phyloP scores from a whole-genome alignment of 2,329 filamentous ascomycete species.

The Fulvia fulva region DNA sequence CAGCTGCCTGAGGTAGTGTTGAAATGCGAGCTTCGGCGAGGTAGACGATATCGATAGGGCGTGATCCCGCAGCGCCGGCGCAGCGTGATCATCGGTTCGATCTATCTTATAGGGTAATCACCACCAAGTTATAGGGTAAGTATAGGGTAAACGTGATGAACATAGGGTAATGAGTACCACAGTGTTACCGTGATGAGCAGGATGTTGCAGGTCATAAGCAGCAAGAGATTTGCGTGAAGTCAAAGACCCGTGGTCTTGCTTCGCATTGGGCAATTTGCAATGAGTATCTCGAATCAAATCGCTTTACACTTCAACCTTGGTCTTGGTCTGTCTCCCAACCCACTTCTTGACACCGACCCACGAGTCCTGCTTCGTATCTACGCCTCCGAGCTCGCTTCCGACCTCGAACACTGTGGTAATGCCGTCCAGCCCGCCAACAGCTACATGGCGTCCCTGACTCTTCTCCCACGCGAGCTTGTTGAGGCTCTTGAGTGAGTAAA shows the following conservation, averaged over 20 bases:
- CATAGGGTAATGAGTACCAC: background rate
- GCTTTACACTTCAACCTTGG: constrained; percentile 18
- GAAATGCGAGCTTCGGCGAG: background rate
- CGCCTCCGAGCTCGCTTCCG: constrained; percentile 73
- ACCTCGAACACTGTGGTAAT: constrained; percentile 92
- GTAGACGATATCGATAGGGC: background rate
- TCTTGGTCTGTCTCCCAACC: constrained; percentile 51
- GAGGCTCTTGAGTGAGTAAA: constrained; percentile 62
- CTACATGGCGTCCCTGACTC: constrained; percentile 78
- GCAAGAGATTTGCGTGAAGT: too few species aligned
- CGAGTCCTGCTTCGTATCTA: constrained; percentile 77
- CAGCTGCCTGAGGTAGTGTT: background rate
- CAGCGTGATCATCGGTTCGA: background rate
- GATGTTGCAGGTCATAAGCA: background rate
- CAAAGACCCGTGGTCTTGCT: background rate
- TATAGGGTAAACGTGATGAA: background rate
- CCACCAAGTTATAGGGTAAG: background rate
- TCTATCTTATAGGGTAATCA: background rate
- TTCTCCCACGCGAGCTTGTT: constrained; percentile 96
- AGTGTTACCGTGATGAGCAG: background rate
- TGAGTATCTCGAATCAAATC: constrained; percentile 1
- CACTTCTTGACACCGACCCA: constrained; percentile 92
- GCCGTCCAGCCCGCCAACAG: constrained; percentile 88
- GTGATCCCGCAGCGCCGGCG: background rate
- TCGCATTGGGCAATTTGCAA: background rate